phyloP scores from a whole-genome alignment of 2,329 filamentous ascomycete genomes.

The Beauveria australis region DNA sequence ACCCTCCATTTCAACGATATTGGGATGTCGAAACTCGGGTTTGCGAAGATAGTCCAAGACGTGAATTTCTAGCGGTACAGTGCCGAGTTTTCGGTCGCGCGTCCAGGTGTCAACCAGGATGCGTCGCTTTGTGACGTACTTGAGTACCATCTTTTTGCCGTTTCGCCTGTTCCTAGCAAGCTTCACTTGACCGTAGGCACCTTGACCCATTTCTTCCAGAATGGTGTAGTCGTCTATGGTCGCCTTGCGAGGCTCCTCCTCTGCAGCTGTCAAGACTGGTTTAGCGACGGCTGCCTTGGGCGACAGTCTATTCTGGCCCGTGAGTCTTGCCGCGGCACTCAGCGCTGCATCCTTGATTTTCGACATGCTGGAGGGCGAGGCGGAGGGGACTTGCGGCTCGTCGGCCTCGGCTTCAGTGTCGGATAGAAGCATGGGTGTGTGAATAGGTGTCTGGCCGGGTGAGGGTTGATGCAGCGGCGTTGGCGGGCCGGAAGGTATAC shows the following conservation, averaged over 20 bases:
- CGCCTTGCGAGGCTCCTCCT: constrained; percentile 54
- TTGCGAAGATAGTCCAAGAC: constrained; percentile 86
- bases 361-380: constrained; percentile 40
- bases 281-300: constrained; percentile 24
- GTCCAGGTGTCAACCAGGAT: constrained; percentile 99
- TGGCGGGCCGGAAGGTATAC: constrained; percentile 44
- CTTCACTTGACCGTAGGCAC: constrained; percentile 96
- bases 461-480: constrained; percentile 74
- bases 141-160: constrained; percentile 82
- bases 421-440: constrained; percentile 50
- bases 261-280: constrained; percentile 20
- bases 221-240: constrained; percentile 85
- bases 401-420: constrained; percentile 38
- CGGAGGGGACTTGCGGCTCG: constrained; percentile 33
- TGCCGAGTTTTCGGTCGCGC: constrained; percentile 82
- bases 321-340: constrained; percentile 46
- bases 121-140: constrained; percentile 93
- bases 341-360: constrained; percentile 48
- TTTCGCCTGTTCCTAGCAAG: constrained; percentile 77
- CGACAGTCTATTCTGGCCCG: constrained; percentile 29
- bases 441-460: constrained; percentile 58
- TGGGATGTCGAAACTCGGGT: constrained; percentile 58
- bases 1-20: constrained; percentile 65
- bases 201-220: constrained; percentile 96
- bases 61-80: constrained; percentile 93